Evolutionary conservation across 2,329 filamentous ascomycete genomes (phyloP), one percentile per base, ranked within the genome.

Genomic region (Hypoxylon sp.): DNA sequence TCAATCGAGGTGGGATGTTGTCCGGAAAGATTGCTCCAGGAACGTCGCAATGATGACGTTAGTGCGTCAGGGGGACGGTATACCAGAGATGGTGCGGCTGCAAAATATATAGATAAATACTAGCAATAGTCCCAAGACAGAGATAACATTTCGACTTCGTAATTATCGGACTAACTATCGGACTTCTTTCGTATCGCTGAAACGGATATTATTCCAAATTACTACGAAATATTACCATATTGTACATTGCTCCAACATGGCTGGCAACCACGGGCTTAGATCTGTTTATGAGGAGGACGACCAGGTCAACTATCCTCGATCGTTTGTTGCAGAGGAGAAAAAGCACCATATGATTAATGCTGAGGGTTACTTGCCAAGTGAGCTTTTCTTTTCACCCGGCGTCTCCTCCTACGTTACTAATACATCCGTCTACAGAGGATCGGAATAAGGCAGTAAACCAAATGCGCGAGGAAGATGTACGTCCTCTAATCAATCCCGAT

Each of bases 391-490:
- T 31, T 46, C 13, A 22, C 42, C 1, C 29, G 5, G 3, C 13
- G 3, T 54, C 39, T 29, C 29, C 19, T 57, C 19, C 19, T 11
- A 2, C 29, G 3, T 9, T 46, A 39, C 51, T 57, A 13, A 68
- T 47, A 2, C 22, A 44, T 19, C 44, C 13, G 5, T 17, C 13
- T 3, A 19, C 17, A 77, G 75, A 74, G 67, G 69, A 73, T 17
- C 67, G 70, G 26, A 66, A 73, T 5, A 70, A 54, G 35, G 73
- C 63, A 1, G 75, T 76, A 74, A 70, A 75, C 39, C 44, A 72
- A 5, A 75, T 76, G 74, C 47, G 63, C 1, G 63, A 63, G 3
- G 71, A 76, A 63, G 60, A 77, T 39, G 75, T 77, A 70, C 9
- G 73, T 52, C 35, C n/a, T 5, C 35, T 22, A 44, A 26, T 8